Evolutionary conservation across 2,329 filamentous ascomycete genomes (phyloP).

Genomic region (Pyrenophora tritici-repentis): DNA sequence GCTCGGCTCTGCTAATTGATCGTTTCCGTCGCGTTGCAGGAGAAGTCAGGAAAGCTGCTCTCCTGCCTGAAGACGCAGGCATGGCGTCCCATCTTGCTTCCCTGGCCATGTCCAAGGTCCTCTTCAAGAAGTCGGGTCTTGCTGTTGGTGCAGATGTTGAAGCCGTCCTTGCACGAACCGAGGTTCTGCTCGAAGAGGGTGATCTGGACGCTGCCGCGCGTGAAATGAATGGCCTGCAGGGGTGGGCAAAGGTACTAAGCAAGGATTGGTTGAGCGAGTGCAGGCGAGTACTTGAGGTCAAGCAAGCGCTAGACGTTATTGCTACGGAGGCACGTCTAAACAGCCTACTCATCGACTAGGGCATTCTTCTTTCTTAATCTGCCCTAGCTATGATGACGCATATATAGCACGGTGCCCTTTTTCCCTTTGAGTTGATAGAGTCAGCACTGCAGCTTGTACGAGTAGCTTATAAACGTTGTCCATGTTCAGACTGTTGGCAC

Average conservation of each 20-base stretch:
- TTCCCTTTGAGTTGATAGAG: slow-evolving; percentile 11
- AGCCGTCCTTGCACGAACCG: slow-evolving; percentile 86
- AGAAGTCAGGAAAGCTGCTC: slow-evolving; percentile 91
- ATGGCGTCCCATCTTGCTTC: slow-evolving; percentile 93
- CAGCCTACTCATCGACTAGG: slow-evolving; percentile 78
- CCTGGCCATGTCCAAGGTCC: slow-evolving; percentile 85
- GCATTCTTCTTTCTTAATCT: slow-evolving; percentile 9
- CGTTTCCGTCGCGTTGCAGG: slow-evolving; percentile 90
- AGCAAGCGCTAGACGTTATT: slow-evolving; percentile 95
- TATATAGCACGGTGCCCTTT: slow-evolving; percentile 3
- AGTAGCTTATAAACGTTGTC: slow-evolving; percentile 15
- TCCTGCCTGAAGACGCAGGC: slow-evolving; percentile 91
- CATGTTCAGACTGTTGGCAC: slow-evolving; percentile 1
- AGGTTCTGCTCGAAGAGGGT: slow-evolving; percentile 89
- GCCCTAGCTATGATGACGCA: not conserved
- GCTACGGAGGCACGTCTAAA: slow-evolving; percentile 87
- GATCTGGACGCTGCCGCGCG: slow-evolving; percentile 87
- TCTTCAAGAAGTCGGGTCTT: slow-evolving; percentile 85
- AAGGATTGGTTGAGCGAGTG: slow-evolving; percentile 93
- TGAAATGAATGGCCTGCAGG: slow-evolving; percentile 90
- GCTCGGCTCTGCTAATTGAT: slow-evolving; percentile 84
- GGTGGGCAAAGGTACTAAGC: slow-evolving; percentile 95
- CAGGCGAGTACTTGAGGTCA: slow-evolving; percentile 89
- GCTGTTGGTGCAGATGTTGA: slow-evolving; percentile 88
- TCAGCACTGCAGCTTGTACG: slow-evolving; percentile 15